Evolutionary conservation across 352 stramenopile species (phyloP), one percentile per base, ranked within the genome.

Genomic region (Pythium periplocum): DNA sequence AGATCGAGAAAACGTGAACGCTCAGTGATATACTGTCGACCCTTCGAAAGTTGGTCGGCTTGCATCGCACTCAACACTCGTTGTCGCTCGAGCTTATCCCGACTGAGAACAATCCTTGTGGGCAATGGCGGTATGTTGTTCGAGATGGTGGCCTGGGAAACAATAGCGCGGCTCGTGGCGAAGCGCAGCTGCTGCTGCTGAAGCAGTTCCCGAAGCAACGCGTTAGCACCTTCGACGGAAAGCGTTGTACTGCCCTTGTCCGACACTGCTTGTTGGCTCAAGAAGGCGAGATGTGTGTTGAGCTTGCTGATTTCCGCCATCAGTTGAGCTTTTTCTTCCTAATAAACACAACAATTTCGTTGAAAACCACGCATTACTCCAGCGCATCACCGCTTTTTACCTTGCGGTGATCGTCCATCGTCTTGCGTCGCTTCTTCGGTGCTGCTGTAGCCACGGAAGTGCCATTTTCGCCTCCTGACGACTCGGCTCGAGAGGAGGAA

Each of bases 341-440:
- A 17, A 57, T 2, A 0, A 66, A 38, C 33, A 48, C 35, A 2
- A 53, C 53, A 37, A 57, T 66, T 32, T 66, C 59, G 17, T 26
- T 26, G 17, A 26, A 26, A 26, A 26, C 17, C 17, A 26, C 17
- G 17, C 17, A 26, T 26, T 26, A 26, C 17, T 26, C 17, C 17
- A 26, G 17, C 17, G 17, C 17, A 26, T 26, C 17, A 26, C 17
- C 17, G 17, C 38, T 26, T 26, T 26, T 8, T 42, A 42, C 57
- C 26, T 64, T 64, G 50, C 57, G 57, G n/a, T 59, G 50, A 50
- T 59, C 56, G 35, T 64, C 54, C 45, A 51, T 64, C 7, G 57
- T 45, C 46, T 64, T 64, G 17, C 57, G 57, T 40, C 57, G 56
- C 57, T 64, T 64, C 50, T 58, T 64, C 41, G 48, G 57, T 45